These are phyloP conservation scores for Coemansia javaensis DNA, from an alignment of 192 early-diverging fungal species.

Conservation along the genomic window DNA sequence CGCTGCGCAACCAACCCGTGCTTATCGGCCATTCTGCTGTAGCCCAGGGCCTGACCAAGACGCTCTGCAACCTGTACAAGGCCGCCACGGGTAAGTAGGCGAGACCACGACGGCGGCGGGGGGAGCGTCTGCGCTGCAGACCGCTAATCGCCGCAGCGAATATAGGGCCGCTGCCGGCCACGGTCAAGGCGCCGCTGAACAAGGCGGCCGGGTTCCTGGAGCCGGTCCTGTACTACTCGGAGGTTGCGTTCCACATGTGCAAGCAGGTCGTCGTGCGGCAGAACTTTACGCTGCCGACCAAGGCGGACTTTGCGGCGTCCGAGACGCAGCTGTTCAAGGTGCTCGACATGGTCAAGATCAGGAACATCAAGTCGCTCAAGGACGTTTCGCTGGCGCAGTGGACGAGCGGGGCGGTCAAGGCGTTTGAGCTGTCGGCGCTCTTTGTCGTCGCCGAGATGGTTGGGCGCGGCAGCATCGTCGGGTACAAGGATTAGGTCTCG, in stretches of 20 bases:
- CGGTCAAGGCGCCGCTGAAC: constrained; percentile 38
- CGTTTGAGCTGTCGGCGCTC: constrained; percentile 46
- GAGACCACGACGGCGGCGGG: neutral
- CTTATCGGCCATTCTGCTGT: constrained; percentile 1
- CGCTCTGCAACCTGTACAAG: constrained; percentile 49
- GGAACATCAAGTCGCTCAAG: constrained; percentile 44
- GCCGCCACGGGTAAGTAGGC: constrained; percentile 17
- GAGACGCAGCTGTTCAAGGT: constrained; percentile 52
- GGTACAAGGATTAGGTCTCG: constrained; percentile 48
- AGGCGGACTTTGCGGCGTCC: constrained; percentile 40
- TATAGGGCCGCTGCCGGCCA: constrained; percentile 35
- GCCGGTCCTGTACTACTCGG: constrained; percentile 46
- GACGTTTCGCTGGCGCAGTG: constrained; percentile 37
- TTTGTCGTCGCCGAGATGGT: constrained; percentile 45
- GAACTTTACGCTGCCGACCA: constrained; percentile 41
- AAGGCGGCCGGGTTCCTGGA: constrained; percentile 38
- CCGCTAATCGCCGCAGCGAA: neutral
- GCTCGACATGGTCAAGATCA: constrained; percentile 34
- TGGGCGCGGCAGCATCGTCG: constrained; percentile 44
- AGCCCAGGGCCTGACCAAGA: constrained; percentile 43
- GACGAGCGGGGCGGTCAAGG: constrained; percentile 47
- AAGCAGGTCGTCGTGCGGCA: constrained; percentile 42
- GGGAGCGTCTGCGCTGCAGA: too few relatives aligned
- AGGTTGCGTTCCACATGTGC: constrained; percentile 42
- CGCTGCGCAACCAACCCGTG: neutral